Conservation (phyloP, 2,329 filamentous ascomycete genomes). For the Ceratocystis alfenasii region DNA sequence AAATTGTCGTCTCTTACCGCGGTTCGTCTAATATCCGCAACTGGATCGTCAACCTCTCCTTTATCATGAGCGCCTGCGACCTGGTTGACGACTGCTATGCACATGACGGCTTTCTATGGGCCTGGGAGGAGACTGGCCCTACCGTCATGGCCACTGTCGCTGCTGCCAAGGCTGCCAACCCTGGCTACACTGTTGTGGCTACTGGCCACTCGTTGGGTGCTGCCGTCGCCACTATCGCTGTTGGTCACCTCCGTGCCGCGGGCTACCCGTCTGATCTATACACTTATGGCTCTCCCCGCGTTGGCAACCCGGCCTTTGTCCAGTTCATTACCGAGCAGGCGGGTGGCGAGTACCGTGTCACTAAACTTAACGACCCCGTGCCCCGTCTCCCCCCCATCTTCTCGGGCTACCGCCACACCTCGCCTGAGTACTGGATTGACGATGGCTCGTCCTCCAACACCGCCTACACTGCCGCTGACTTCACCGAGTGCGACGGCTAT, state of each 20-base stretch:
- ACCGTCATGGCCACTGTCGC: constrained; percentile 35
- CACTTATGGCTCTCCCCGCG: constrained; percentile 55
- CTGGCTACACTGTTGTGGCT: constrained; percentile 42
- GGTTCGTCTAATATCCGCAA: constrained; percentile 49
- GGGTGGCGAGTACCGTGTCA: constrained; percentile 49
- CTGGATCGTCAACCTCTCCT: constrained; percentile 45
- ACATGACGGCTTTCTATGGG: constrained; percentile 47
- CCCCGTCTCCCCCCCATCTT: constrained; percentile 52
- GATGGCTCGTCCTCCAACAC: constrained; percentile 28
- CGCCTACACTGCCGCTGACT: constrained; percentile 31
- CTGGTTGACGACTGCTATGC: constrained; percentile 38
- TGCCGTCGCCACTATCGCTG: constrained; percentile 50
- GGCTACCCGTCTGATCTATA: constrained; percentile 41
- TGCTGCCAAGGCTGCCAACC: constrained; percentile 35
- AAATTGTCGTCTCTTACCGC: constrained; percentile 50
- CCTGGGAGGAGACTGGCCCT: constrained; percentile 43
- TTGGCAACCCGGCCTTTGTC: constrained; percentile 46
- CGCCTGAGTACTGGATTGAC: constrained; percentile 55
- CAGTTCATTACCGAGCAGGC: constrained; percentile 42
- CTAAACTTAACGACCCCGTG: constrained; percentile 55
- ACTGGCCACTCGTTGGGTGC: constrained; percentile 60
- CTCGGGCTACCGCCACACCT: constrained; percentile 53
- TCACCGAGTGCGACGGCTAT: constrained; percentile 39
- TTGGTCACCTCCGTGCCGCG: constrained; percentile 40
- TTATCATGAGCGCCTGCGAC: constrained; percentile 30